Base-by-base conservation (phyloP, 106 monocot species). In the Dactylorhiza incarnata region DNA sequence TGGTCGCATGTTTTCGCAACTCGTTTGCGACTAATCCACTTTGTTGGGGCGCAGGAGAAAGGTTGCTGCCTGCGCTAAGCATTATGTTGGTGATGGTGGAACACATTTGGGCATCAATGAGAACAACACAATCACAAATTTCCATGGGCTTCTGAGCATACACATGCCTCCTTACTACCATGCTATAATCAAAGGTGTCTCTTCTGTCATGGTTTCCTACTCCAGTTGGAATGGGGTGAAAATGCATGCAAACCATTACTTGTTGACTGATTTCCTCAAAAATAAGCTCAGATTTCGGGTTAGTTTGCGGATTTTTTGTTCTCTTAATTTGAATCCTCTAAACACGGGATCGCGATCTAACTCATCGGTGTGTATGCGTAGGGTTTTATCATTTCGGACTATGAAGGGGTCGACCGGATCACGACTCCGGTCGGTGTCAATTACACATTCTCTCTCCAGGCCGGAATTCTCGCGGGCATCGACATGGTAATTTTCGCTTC, bases 201-300 rank as follows among this genome's bases (percentile, higher is more conserved):
- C 94, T 15, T 82, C 87, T 4, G 80, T 95, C 3, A 95, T 95
- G 94, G 82, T 84, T 26, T 91, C 91, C 12, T 95, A 85, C 68
- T 89, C 94, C 12, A 95, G 94, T 68, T 91, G 91, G 94, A 95
- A 95, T 71, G 94, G 94, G 14, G 80, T 80, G 13, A 95, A 91
- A 72, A 95, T 95, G 94, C 94, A 95, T 71, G 82, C 89, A 14
- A 91, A 95, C 69, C 87, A 22, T 61, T 77, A 66, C 75, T 82
- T 94, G 20, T 71, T 94, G 37, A 90, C 94, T 37, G 82, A 81
- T 16, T 85, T 74, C 77, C 94, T 94, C 73, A 94, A 94, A 77
- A 83, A 88, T 76, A 90, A 76, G 44, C 86, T 90, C 16, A 49
- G 47, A 16, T 90, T 91, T 79, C 84, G 84, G 91, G 94, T 95